These are phyloP conservation scores for Talaromyces proteolyticus DNA, from an alignment of 495 filamentous ascomycete species.

Conservation along the genomic window DNA sequence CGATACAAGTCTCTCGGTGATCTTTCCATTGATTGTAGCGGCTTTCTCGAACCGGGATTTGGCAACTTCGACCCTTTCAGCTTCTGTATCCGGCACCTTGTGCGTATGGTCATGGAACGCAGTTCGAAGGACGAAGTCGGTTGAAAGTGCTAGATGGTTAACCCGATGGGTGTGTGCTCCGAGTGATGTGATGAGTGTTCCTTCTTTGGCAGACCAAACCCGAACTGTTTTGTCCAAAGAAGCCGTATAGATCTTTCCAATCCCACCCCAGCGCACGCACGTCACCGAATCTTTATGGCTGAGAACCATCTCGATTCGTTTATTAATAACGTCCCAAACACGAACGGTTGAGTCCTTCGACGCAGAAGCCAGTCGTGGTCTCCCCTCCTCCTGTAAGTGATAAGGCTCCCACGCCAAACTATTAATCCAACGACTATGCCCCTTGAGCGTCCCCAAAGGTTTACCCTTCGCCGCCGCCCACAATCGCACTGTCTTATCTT, in stretches of 20 bases:
- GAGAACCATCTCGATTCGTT: constrained; percentile 72
- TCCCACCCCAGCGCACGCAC: constrained; percentile 93
- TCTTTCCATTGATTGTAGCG: constrained; percentile 69
- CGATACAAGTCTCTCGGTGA: constrained; percentile 81
- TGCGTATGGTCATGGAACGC: constrained; percentile 82
- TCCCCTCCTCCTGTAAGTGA: constrained; percentile 68
- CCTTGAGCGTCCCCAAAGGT: constrained; percentile 73
- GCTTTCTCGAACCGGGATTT: constrained; percentile 83
- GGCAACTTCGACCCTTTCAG: constrained; percentile 70
- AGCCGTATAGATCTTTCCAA: constrained; percentile 75
- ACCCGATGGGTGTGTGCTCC: constrained; percentile 88
- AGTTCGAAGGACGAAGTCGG: constrained; percentile 84
- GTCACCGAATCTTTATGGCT: constrained; percentile 86
- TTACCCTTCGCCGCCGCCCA: constrained; percentile 87
- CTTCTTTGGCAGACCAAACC: constrained; percentile 78
- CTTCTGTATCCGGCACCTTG: constrained; percentile 58
- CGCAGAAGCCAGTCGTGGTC: constrained; percentile 77
- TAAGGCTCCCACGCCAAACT: constrained; percentile 92
- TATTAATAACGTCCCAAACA: constrained; percentile 78
- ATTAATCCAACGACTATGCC: constrained; percentile 88
- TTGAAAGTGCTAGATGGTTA: constrained; percentile 92
- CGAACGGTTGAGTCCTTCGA: constrained; percentile 89
- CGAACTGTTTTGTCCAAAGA: constrained; percentile 95
- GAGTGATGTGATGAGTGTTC: constrained; percentile 72
- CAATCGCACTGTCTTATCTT: constrained; percentile 86